phyloP scores from a whole-genome alignment of 225 moss, liverwort and hornwort genomes.

The Ulota crispa region DNA sequence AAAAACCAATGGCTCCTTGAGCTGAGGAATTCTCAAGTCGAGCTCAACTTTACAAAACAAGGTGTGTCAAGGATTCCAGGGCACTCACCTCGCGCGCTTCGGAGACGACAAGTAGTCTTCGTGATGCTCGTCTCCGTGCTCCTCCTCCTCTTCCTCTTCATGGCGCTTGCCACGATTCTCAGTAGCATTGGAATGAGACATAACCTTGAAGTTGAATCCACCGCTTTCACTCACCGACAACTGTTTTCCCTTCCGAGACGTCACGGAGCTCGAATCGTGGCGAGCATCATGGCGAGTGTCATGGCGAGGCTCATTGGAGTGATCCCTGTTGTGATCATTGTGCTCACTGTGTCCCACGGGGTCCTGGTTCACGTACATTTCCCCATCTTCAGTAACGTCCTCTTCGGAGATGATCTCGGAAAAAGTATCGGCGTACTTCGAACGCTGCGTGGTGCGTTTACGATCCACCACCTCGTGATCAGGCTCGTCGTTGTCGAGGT shows the following conservation, averaged over 20 bases:
- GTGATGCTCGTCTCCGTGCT: conserved; percentile 3
- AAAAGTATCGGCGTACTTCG: conserved; percentile 51
- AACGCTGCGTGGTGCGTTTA: conserved; percentile 6
- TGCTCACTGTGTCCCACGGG: conserved; percentile 31
- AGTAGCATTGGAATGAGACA: conserved; percentile 16
- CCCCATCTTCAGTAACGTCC: conserved; percentile 29
- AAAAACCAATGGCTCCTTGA: not conserved
- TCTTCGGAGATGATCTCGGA: conserved; percentile 45
- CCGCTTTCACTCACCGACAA: conserved; percentile 22
- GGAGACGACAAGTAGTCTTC: conserved; percentile 9
- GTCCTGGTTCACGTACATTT: conserved; percentile 49
- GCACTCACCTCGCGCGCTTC: conserved; percentile 29
- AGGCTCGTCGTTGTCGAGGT: conserved; percentile 54
- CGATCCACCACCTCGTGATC: conserved; percentile 34
- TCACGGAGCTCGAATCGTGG: not conserved
- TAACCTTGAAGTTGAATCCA: conserved; percentile 42
- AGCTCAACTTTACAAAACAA: not conserved
- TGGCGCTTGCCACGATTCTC: conserved; percentile 30
- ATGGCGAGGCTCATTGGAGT: not conserved
- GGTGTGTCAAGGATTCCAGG: not conserved
- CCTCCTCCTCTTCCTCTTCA: conserved; percentile 8
- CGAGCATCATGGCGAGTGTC: not conserved
- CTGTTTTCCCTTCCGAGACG: conserved; percentile 29
- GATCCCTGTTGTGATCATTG: not conserved
- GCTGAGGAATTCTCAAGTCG: not conserved